These are phyloP conservation scores for Citrullus amarus DNA, from an alignment of 306 rosid species.

Conservation along the genomic window DNA sequence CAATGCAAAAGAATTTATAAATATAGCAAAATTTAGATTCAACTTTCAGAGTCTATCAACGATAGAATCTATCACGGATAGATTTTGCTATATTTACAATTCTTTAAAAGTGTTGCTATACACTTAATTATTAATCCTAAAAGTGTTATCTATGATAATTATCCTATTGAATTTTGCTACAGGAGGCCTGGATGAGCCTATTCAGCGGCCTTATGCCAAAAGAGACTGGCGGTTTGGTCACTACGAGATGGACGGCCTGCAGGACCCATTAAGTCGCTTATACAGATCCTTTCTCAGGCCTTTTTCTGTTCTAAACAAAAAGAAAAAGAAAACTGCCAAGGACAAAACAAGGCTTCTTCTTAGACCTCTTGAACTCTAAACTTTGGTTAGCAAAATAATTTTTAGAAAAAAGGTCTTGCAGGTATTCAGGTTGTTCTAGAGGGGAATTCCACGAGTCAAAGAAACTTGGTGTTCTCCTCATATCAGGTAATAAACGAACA, in stretches of 20 bases:
- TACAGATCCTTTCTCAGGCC: constrained; percentile 41
- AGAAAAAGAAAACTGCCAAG: constrained; percentile 30
- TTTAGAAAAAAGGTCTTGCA: neutral
- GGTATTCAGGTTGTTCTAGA: neutral
- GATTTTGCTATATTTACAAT: too few relatives aligned
- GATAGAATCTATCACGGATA: too few relatives aligned
- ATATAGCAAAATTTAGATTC: too few relatives aligned
- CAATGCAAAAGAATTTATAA: too few relatives aligned
- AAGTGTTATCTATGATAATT: too few relatives aligned
- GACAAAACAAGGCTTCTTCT: constrained; percentile 35
- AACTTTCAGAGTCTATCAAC: too few relatives aligned
- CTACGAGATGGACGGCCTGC: constrained; percentile 89
- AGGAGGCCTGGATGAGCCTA: constrained; percentile 91
- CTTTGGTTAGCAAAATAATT: neutral
- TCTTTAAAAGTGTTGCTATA: too few relatives aligned
- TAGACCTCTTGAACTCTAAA: constrained; percentile 36
- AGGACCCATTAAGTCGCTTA: constrained; percentile 63
- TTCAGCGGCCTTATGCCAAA: constrained; percentile 48
- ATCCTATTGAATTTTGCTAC: constrained; percentile 5
- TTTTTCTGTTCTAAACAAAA: constrained; percentile 13
- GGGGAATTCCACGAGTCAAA: neutral
- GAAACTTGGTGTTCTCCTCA: neutral
- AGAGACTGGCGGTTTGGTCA: constrained; percentile 96
- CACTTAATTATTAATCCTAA: too few relatives aligned
- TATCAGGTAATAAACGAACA: neutral